A percentile compares a stretch with the other conserved stretches of the same genome.
These are phyloP conservation scores for Saturnispora dispora DNA, from an alignment of 805 yeast species.

Conservation along the genomic window DNA sequence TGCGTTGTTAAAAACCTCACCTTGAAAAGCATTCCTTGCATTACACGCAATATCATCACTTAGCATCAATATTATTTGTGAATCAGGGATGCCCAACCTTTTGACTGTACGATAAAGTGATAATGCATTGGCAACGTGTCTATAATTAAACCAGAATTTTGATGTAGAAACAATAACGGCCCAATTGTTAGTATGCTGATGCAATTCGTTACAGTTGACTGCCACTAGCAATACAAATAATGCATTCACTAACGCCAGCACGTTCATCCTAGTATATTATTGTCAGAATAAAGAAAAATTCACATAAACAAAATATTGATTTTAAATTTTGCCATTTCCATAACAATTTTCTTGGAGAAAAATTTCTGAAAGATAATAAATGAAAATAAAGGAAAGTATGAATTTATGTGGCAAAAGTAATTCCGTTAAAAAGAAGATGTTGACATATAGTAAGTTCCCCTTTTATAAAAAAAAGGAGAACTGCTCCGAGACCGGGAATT, in stretches of 20 bases:
- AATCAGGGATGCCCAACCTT: conserved; percentile 93
- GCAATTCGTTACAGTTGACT: not conserved
- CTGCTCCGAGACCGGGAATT: conserved; percentile 35
- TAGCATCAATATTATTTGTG: conserved; percentile 91
- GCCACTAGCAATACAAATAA: not conserved
- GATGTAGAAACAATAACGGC: conserved; percentile 94
- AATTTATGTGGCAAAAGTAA: not conserved
- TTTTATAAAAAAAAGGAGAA: not conserved
- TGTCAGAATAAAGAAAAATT: not conserved
- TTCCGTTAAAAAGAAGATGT: not conserved
- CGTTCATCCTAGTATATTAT: not conserved
- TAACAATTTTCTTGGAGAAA: not conserved
- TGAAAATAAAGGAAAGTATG: no score
- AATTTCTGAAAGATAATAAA: not conserved
- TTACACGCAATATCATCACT: conserved; percentile 97
- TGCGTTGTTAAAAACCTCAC: conserved; percentile 88
- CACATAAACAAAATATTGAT: not conserved
- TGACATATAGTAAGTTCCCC: no score
- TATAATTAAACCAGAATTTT: conserved; percentile 94
- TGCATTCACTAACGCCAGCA: not conserved
- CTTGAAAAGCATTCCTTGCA: conserved; percentile 92
- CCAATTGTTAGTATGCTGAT: conserved; percentile 53
- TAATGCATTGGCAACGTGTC: conserved; percentile 95
- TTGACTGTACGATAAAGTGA: conserved; percentile 94
- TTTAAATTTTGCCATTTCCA: not conserved